Percentiles rank a stretch among this genome's conserved stretches.
phyloP scores from a whole-genome alignment of 345 rosid genomes.

The thale cress (Arabidopsis thaliana) region TAIR10.1 NC_003075.7:16939001-16939500 shows the following conservation, averaged over 20 bases:
- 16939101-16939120: conserved; percentile 54
- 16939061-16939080: conserved; percentile 17
- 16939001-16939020: conserved; percentile 58
- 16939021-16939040: conserved; percentile 53
- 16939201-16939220: conserved; percentile 12
- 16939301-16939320: conserved; percentile 54
- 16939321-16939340: conserved; percentile 54
- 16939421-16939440: conserved; percentile 25
- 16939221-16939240: conserved; percentile 3
- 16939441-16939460: conserved; percentile 15
- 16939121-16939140: conserved; percentile 70
- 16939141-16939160: conserved; percentile 90
- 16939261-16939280: conserved; percentile 1
- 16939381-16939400: conserved; percentile 77
- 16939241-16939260: background rate
- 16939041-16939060: background rate
- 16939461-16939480: background rate
- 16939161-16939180: conserved; percentile 83
- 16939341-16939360: conserved; percentile 57
- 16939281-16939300: conserved; percentile 43
- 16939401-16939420: conserved; percentile 68
- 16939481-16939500: conserved; percentile 16
- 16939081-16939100: conserved; percentile 41
- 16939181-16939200: conserved; percentile 89
- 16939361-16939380: conserved; percentile 67